phyloP scores from a whole-genome alignment of 305 asterid genomes.

The Solanum hybrid region DNA sequence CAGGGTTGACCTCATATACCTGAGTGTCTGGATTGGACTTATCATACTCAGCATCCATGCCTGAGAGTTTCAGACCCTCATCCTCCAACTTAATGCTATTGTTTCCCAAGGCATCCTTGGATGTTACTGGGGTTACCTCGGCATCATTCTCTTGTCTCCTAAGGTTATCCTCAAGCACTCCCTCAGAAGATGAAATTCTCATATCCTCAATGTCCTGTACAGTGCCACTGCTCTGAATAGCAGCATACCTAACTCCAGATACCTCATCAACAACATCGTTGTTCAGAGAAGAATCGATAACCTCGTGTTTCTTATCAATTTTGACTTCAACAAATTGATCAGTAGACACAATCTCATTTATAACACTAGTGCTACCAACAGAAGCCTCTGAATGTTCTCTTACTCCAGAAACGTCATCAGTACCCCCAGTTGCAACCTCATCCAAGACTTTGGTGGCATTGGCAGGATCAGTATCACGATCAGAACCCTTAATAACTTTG shows the following conservation, averaged over 20 bases:
- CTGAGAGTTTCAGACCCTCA: slow-evolving; percentile 7
- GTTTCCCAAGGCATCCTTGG: neutral
- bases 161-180: neutral
- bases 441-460: neutral
- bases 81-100: slow-evolving; percentile 4
- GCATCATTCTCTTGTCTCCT: neutral
- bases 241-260: neutral
- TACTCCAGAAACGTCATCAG: neutral
- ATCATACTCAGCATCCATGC: slow-evolving; percentile 11
- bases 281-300: neutral
- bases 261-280: neutral
- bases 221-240: neutral
- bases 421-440: neutral
- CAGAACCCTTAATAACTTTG: neutral
- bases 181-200: neutral
- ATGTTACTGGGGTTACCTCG: neutral
- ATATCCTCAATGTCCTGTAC: neutral
- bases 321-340: neutral
- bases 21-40: slow-evolving; percentile 16
- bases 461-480: neutral
- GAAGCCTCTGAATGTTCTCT: neutral
- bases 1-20: slow-evolving; percentile 22
- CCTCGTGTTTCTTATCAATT: neutral
- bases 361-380: neutral
- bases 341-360: neutral